Percentiles rank a stretch among this genome's conserved stretches.
Evolutionary conservation across 768 basidiomycete species (phyloP).

Genomic region (Kwoniella dendrophila): DNA sequence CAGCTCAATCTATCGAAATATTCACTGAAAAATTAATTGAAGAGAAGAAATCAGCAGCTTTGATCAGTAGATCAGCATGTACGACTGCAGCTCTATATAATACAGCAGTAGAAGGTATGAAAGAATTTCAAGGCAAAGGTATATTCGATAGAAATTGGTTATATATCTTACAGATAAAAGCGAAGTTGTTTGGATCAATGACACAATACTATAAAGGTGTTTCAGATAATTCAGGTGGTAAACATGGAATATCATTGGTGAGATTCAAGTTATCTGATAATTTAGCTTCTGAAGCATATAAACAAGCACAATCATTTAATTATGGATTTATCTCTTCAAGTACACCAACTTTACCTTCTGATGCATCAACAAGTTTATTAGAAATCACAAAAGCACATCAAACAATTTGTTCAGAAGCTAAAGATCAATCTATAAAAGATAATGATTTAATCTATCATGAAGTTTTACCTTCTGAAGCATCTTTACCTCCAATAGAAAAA

Average conservation of each 20-base stretch:
- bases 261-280: constrained; percentile 76
- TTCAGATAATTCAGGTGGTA: constrained; percentile 72
- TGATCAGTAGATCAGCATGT: constrained; percentile 80
- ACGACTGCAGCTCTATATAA: constrained; percentile 82
- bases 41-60: constrained; percentile 74
- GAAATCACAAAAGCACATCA: constrained; percentile 84
- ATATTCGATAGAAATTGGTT: constrained; percentile 96
- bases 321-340: constrained; percentile 63
- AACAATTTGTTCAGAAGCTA: constrained; percentile 73
- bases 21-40: constrained; percentile 93
- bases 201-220: constrained; percentile 83
- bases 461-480: constrained; percentile 74
- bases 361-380: constrained; percentile 74
- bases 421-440: constrained; percentile 75
- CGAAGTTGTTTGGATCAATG: constrained; percentile 83
- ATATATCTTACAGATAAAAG: constrained; percentile 77
- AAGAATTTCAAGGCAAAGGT: constrained; percentile 95
- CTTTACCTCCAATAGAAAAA: constrained; percentile 80
- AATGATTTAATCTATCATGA: constrained; percentile 98
- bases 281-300: constrained; percentile 78
- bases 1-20: constrained; percentile 92
- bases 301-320: constrained; percentile 69
- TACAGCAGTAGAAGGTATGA: constrained; percentile 82
- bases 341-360: constrained; percentile 76
- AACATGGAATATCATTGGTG: constrained; percentile 83